Base-by-base conservation (phyloP, 352 stramenopile species). In the Pythium angustatum region DNA sequence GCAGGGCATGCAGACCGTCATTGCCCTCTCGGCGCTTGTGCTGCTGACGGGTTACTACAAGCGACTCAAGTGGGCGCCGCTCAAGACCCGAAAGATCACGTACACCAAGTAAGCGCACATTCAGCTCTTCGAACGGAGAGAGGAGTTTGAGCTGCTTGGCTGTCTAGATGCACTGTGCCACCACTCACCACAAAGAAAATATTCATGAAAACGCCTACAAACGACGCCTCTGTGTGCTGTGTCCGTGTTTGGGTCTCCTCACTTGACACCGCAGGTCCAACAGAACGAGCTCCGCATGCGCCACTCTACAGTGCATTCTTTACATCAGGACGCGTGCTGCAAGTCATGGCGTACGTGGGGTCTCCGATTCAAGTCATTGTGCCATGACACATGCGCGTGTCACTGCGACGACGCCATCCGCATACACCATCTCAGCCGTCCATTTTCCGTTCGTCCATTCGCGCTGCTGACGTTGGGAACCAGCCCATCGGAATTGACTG, bases 51-150 rank as follows among this genome's bases (percentile, higher is more conserved):
- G 96, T 54, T 99, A 98, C 79, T 99, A 99, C 85, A 99, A 99
- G 91, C 87, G 97, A 69, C 93, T 99, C 75, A 97, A 97, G 81
- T 99, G 97, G 96, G 82, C 92, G 56, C 87, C 95, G 34, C 83
- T 99, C 64, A 99, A 99, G 96, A 98, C 95, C 70, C 85, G 96
- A 79, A 98, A 98, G 88, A 99, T 99, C 74, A 88, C 88, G 44
- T 99, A 99, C 84, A 90, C 97, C 71, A 98, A 99, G 81, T 96
- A 93, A 92, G 50, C 31, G 21, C 14, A 22, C 24, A 33, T 26
- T 43, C 45, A 31, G 47, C 47, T 69, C 54, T 58, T 45, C 40
- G 53, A 69, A 41, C 41, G 30, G 44, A 22, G 49, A 64, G 54
- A 40, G 19, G 62, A 64, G 62, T 57, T 67, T 41, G 56, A 71